Percentiles rank a stretch among this genome's conserved stretches.
phyloP scores from a whole-genome alignment of 257 asterid species.

The Verbena officinalis region DNA sequence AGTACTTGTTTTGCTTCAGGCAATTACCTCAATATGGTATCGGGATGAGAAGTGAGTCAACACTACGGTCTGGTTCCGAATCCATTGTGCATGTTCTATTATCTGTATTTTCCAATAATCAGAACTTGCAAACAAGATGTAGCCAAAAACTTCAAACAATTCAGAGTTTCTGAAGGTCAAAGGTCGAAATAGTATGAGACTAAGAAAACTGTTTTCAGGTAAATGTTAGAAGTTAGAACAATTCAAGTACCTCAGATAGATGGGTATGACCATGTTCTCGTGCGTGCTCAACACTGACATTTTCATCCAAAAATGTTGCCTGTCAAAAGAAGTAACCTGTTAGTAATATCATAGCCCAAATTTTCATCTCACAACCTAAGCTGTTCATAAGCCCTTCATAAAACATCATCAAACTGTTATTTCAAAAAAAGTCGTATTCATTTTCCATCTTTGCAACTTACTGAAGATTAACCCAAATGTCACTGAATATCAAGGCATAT shows the following conservation, averaged over 20 bases:
- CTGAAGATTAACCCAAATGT: too few species aligned
- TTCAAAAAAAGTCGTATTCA: background rate
- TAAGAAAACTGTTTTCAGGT: background rate
- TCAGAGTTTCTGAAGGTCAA: conserved; percentile 5
- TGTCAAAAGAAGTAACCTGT: conserved; percentile 37
- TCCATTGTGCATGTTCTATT: conserved; percentile 84
- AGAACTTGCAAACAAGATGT: background rate
- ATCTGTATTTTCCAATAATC: conserved; percentile 53
- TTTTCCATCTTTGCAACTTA: too few species aligned
- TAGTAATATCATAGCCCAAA: background rate
- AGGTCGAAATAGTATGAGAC: conserved; percentile 6
- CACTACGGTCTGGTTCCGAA: conserved; percentile 73
- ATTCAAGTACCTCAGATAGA: conserved; percentile 67
- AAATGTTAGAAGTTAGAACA: conserved; percentile 6
- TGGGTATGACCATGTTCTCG: conserved; percentile 96
- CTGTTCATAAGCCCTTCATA: background rate
- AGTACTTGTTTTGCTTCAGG: background rate
- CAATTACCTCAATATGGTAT: conserved; percentile 79
- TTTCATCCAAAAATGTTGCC: conserved; percentile 96
- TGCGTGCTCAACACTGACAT: conserved; percentile 71
- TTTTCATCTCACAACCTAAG: background rate
- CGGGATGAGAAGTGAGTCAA: conserved; percentile 96
- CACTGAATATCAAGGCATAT: too few species aligned
- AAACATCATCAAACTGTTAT: background rate
- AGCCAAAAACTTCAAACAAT: conserved; percentile 5